phyloP scores from a whole-genome alignment of 2,329 filamentous ascomycete genomes.

The Endothia cerciana region DNA sequence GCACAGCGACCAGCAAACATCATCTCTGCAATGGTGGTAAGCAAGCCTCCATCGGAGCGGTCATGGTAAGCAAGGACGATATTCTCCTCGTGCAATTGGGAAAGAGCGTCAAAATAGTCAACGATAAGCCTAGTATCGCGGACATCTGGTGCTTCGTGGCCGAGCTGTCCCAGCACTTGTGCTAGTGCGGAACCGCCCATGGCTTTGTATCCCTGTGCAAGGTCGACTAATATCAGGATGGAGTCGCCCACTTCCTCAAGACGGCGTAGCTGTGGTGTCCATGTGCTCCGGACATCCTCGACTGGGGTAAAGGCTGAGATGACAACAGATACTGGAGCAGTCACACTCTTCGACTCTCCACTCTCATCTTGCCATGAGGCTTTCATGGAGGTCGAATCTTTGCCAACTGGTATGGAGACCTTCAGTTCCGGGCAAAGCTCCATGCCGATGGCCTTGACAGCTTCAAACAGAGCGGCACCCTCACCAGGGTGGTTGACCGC shows the following conservation, averaged over 20 bases:
- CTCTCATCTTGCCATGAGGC: conserved; percentile 84
- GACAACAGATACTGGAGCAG: conserved; percentile 86
- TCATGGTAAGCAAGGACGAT: conserved; percentile 92
- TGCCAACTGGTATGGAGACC: conserved; percentile 92
- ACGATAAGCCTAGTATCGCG: conserved; percentile 79
- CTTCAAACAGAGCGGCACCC: conserved; percentile 89
- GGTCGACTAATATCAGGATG: conserved; percentile 86
- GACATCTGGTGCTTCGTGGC: conserved; percentile 83
- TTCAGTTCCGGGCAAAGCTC: conserved; percentile 89
- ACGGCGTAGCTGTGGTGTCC: conserved; percentile 87
- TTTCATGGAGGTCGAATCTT: conserved; percentile 99
- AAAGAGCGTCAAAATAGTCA: conserved; percentile 89
- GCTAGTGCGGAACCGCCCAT: conserved; percentile 90
- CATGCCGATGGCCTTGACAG: conserved; percentile 90
- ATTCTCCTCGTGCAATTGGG: conserved; percentile 61
- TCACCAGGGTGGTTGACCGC: conserved; percentile 93
- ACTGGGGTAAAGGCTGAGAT: conserved; percentile 91
- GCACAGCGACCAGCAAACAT: conserved; percentile 96
- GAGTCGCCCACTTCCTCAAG: conserved; percentile 88
- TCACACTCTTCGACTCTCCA: conserved; percentile 79
- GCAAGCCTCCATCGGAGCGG: conserved; percentile 86
- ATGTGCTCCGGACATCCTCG: conserved; percentile 80
- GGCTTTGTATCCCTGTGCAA: conserved; percentile 78
- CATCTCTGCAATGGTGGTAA: conserved; percentile 94
- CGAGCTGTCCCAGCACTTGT: conserved; percentile 85